Conservation (phyloP, 169 alveolate species). For the Babesia bovis region DNA sequence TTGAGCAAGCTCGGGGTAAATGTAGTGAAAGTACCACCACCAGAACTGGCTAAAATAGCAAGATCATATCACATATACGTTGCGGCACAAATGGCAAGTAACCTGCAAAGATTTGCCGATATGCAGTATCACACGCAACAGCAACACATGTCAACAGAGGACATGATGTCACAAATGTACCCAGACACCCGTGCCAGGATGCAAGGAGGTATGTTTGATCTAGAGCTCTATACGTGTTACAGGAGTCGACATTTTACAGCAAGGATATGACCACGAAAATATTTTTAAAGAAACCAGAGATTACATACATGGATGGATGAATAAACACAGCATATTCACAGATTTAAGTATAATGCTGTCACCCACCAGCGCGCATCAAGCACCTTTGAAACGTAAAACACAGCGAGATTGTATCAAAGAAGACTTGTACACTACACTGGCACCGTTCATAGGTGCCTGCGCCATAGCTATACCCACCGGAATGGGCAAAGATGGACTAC, state of each 20-base stretch:
- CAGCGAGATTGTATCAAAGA: slow-evolving; percentile 4
- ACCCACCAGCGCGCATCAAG: slow-evolving; percentile 28
- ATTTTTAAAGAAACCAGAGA: slow-evolving; percentile 13
- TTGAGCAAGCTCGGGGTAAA: slow-evolving; percentile 41
- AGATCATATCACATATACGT: slow-evolving; percentile 28
- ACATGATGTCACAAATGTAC: slow-evolving; percentile 5
- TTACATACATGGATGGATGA: slow-evolving; percentile 25
- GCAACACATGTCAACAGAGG: neutral
- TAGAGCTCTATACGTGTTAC: neutral
- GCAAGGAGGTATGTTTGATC: slow-evolving; percentile 2
- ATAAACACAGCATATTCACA: slow-evolving; percentile 22
- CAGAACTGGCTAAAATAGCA: slow-evolving; percentile 4
- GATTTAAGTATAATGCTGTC: slow-evolving; percentile 21
- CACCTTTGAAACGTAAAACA: slow-evolving; percentile 20
- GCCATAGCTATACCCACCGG: slow-evolving; percentile 48
- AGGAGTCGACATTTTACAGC: slow-evolving; percentile 9
- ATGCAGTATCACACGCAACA: slow-evolving; percentile 15
- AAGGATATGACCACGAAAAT: slow-evolving; percentile 14
- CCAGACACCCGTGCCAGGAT: slow-evolving; percentile 7
- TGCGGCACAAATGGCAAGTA: slow-evolving; percentile 51
- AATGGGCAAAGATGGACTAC: neutral
- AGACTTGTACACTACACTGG: slow-evolving; percentile 35
- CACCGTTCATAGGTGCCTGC: slow-evolving; percentile 59
- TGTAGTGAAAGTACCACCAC: slow-evolving; percentile 11
- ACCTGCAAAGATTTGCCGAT: slow-evolving; percentile 47